A percentile compares a stretch with the other conserved stretches of the same genome.
Evolutionary conservation across 495 filamentous ascomycete genomes (phyloP).

Genomic region (Neurospora sp.): DNA sequence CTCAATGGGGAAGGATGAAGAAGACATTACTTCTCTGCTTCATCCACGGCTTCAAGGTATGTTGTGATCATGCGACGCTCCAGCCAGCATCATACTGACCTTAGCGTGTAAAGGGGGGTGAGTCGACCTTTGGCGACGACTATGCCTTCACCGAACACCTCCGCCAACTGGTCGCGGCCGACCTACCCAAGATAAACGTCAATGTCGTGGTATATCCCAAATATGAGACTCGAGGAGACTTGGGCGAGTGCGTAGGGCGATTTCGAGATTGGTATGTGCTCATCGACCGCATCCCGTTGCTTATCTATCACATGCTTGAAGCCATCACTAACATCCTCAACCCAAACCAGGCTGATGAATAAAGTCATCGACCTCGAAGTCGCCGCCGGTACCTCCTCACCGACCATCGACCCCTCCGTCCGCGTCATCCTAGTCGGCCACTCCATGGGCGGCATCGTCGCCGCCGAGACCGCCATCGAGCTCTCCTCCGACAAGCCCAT

Average conservation of each 20-base stretch:
- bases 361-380: constrained; percentile 94
- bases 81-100: neutral
- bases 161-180: constrained; percentile 53
- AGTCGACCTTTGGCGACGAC: constrained; percentile 67
- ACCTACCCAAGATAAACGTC: constrained; percentile 66
- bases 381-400: constrained; percentile 65
- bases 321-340: neutral
- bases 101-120: constrained; percentile 53
- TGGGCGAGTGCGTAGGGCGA: constrained; percentile 64
- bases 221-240: constrained; percentile 84
- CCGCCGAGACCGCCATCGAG: constrained; percentile 70
- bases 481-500: constrained; percentile 62
- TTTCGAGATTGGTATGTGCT: constrained; percentile 73
- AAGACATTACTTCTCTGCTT: constrained; percentile 87
- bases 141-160: constrained; percentile 64
- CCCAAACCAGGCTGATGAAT: constrained; percentile 59
- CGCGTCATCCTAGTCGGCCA: constrained; percentile 80
- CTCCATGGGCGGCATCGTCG: constrained; percentile 96
- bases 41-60: constrained; percentile 95
- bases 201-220: constrained; percentile 69
- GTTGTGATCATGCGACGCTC: neutral
- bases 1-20: constrained; percentile 52
- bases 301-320: neutral
- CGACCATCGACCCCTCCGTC: constrained; percentile 82
- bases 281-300: neutral